Evolutionary conservation across 148 eudicot species (phyloP).

Genomic region (Rhododendron simsii): DNA sequence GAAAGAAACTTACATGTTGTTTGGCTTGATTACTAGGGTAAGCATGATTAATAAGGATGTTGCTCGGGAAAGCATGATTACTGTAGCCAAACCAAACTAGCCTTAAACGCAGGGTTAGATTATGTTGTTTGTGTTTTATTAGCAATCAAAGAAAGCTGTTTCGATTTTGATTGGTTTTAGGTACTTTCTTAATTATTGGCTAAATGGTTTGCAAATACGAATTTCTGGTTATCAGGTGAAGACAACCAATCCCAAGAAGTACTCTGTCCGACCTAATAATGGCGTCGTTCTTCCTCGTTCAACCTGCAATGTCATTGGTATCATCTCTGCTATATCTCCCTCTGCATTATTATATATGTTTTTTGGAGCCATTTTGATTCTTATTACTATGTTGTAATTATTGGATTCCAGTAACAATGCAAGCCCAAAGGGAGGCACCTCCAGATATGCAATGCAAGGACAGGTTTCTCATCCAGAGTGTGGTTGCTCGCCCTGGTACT

Average conservation of each 20-base stretch:
- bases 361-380: not conserved
- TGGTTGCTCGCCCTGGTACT: slow-evolving; percentile 45
- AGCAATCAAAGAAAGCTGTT: not conserved
- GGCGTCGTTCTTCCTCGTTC: slow-evolving; percentile 76
- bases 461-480: slow-evolving; percentile 78
- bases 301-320: slow-evolving; percentile 64
- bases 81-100: not conserved
- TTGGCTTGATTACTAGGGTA: not conserved
- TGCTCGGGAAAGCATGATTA: not conserved
- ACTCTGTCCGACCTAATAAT: slow-evolving; percentile 76
- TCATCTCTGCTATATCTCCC: not conserved
- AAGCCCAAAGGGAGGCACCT: slow-evolving; percentile 85
- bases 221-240: slow-evolving; percentile 50
- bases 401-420: slow-evolving; percentile 67
- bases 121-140: not conserved
- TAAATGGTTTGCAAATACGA: not conserved
- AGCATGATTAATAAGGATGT: not conserved
- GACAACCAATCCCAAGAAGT: slow-evolving; percentile 90
- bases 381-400: not conserved
- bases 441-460: slow-evolving; percentile 85
- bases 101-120: too few species aligned
- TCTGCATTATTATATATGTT: not conserved
- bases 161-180: not conserved
- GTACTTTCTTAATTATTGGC: not conserved
- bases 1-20: not conserved